Base-by-base conservation (phyloP, 2,329 filamentous ascomycete genomes). In the Verticillium albo-atrum region DNA sequence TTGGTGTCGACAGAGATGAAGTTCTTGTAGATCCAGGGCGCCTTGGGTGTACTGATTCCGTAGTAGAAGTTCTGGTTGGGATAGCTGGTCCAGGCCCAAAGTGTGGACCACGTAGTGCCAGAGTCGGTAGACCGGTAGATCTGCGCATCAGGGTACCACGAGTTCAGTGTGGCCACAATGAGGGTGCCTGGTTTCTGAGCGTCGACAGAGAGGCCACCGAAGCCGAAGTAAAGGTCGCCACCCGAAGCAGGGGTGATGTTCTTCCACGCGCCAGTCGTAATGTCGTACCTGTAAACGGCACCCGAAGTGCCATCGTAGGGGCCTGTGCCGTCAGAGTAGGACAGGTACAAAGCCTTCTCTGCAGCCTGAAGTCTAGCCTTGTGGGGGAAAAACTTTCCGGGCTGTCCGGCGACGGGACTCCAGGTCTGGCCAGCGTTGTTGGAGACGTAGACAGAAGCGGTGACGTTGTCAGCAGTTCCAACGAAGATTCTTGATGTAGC, bases 61-160 rank as follows among this genome's bases (percentile, higher is more conserved):
- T 57, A 57, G 55, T 52, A 57, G 20, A 34, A 34, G 58, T 82
- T 79, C 6, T 68, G 67, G 3, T 78, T 74, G 17, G 81, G 68
- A 58, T 80, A 81, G n/a, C 77, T 73, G 25, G 78, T 74, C 64
- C 79, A 73, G 57, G 84, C 76, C 82, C 82, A 85, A 0, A 82
- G 82, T 0, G 82, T 72, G 2, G 79, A 79, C 82, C 82, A 85
- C 0, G 79, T 82, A 15, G 76, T 72, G 23, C 79, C 84, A 0
- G 81, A 83, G 67, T 86, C 77, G 0, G 72, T 82, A 3, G 82
- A 84, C 26, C 83, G 73, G 71, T 79, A 86, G 35, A 86, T 72
- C 58, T 83, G 78, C 1, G 78, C 82, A 61, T 86, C 83, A 0
- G 83, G 83, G 71, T 77, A 86, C 83, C 83, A 86, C 17, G 77